Base-by-base conservation (phyloP, 2,329 filamentous ascomycete species). In the Aspergillus sp. region DNA sequence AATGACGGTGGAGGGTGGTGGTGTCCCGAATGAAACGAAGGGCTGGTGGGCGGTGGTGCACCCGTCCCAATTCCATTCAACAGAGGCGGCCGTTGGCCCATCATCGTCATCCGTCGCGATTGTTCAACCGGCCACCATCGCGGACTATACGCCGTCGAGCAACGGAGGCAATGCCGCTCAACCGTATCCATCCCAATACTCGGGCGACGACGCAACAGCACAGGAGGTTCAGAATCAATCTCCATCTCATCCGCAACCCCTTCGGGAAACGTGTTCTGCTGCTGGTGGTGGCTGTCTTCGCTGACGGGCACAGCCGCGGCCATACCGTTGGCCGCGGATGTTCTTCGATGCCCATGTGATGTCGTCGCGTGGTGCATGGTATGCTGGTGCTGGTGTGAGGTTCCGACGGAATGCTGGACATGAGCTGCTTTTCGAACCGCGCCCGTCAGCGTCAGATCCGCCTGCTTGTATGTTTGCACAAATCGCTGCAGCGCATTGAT, bases 381-480 rank as follows among this genome's bases (percentile, higher is more conserved):
- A 7, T 51, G 55, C 48, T 65, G 58, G 34, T 51, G 55, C 48
- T 65, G 58, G 34, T 62, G 51, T 12, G 61, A 56, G 27, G 63
- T 43, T 51, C 66, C 58, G 55, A 71, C 56, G 48, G 66, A 57
- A 57, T 70, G 57, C 57, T 71, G 62, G 61, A 73, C 59, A 63
- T 93, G 77, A 49, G 88, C 93, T 26, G 93, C 91, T 68, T 95
- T 96, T 46, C 93, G 85, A 26, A 93, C 88, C 12, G 91, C 96
- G 29, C 93, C 93, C 2, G 90, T 96, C 57, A 96, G 72, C 2
- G 86, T 81, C 36, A 91, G 78, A 63, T 98, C 93, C 6, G 93
- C 91, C 68, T 97, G 91, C 67, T 98, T 98, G 73, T 88, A 96
- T 48, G 84, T 89, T 55, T 85, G 84, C 40, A 85, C 87, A 63